These are phyloP conservation scores for Elsinoe fawcettii DNA, from an alignment of 2,329 filamentous ascomycete species.

Conservation along the genomic window DNA sequence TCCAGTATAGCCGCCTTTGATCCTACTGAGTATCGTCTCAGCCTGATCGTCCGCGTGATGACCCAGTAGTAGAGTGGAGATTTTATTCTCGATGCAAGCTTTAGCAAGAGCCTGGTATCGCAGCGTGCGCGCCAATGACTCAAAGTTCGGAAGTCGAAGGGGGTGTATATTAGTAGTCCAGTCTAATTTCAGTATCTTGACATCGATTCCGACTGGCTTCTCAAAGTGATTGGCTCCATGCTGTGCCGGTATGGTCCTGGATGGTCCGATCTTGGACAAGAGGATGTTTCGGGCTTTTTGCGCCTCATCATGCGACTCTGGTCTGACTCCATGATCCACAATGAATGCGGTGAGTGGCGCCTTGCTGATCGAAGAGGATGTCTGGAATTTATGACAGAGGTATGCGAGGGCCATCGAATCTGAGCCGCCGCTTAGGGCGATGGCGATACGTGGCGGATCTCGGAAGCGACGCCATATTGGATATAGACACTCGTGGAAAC, in stretches of 20 bases:
- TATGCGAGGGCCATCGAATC: constrained; percentile 95
- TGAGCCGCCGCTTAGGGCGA: constrained; percentile 86
- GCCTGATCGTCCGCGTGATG: constrained; percentile 89
- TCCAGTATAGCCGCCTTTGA: constrained; percentile 59
- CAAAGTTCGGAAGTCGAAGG: constrained; percentile 55
- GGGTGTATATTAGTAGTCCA: constrained; percentile 34
- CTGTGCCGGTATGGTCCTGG: not conserved
- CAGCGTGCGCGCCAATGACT: constrained; percentile 64
- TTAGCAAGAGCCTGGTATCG: constrained; percentile 65
- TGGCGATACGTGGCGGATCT: constrained; percentile 24
- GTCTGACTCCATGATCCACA: constrained; percentile 54
- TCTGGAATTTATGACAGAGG: constrained; percentile 49
- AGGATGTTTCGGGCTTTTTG: constrained; percentile 38
- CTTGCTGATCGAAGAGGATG: not conserved
- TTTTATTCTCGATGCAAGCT: constrained; percentile 46
- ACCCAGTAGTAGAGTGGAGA: constrained; percentile 62
- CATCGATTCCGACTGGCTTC: constrained; percentile 12
- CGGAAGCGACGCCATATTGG: constrained; percentile 6
- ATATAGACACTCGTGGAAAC: not conserved
- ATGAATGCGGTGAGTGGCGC: constrained; percentile 47
- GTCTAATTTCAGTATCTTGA: constrained; percentile 29
- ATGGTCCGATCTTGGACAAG: constrained; percentile 37
- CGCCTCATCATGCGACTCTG: constrained; percentile 49
- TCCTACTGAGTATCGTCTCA: constrained; percentile 77
- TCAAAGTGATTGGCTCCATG: not conserved